Base-by-base conservation (phyloP, 805 yeast species). In the Candida pini region DNA sequence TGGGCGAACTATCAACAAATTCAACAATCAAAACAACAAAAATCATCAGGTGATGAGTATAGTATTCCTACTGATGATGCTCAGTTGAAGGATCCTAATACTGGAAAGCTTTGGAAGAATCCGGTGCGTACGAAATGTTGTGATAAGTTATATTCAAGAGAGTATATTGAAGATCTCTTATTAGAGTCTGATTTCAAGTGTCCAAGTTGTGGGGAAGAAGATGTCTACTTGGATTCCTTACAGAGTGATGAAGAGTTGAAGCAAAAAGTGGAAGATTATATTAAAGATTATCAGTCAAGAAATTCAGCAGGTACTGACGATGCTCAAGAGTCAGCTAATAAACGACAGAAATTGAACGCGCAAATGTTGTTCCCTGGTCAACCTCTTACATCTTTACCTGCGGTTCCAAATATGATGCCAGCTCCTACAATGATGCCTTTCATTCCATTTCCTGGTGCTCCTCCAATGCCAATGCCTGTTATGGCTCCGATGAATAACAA, bases 1-100 rank as follows among this genome's bases (percentile, higher is more conserved):
- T 90, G 98, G 98, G 78, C 79, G 35, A 77, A 72, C 31, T 89
- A 77, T 53, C 96, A 88, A 54, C 78, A 84, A 43, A 81, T 78
- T 67, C 78, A 48, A 54, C 67, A 61, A 49, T 53, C 51, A 8
- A 69, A 57, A 25, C 46, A 39, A 12, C 49, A 42, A 9, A 32
- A 28, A 4, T 12, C 7, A 5, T 28, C 30, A 2, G 47, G 40
- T 14, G 52, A 45, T 16, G 56, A 48, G 17, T 52, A 46, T 26
- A 53, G 45, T 17, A 36, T 46, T 12, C 48, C 48, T n/a, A 76
- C 71, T 36, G 76, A 62, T 43, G 90, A 82, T 38, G 69, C 69
- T 2, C 76, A 74, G 29, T 63, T 84, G 34, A 64, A 76, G 40
- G 88, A 89, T 54, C 95, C 97, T 0, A 35, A 39, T 12, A 69